Base-by-base conservation (phyloP, 305 asterid genomes). In the Solanum hybrid region DNA sequence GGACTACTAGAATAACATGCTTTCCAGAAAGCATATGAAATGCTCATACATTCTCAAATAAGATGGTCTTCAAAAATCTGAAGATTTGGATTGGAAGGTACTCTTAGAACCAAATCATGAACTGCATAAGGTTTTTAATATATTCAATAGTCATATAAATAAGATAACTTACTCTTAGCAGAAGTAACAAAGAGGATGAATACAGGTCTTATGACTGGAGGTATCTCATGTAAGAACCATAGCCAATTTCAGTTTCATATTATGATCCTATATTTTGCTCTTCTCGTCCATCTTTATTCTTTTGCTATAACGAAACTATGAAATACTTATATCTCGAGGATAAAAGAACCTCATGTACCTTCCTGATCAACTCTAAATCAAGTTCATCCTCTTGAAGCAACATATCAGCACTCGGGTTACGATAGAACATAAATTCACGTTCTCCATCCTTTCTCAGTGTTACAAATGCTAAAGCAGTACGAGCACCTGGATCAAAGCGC, bases 341-440 rank as follows among this genome's bases (percentile, higher is more conserved):
- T 88, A 60, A n/a, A 90, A 81, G 45, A 56, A 27, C 51, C 26
- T 37, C 64, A 35, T 60, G 60, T 96, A 97, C 99, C 99, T 96
- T 95, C 93, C 90, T 94, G 90, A 96, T 95, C 90, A 97, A 89
- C 72, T 94, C 97, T 19, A 96, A 89, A 93, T 96, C 98, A 86
- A 98, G 99, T 91, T 98, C 99, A n/a, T 91, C 86, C 89, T 93
- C 98, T 88, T 92, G 89, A 86, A 98, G 96, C 90, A 98, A 92
- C 99, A 98, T 98, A 91, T 98, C 99, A 60, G 99, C 99, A 91
- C 99, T 98, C 38, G 99, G 99, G 89, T 98, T 98, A 88, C 99
- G 98, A 37, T 96, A 98, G 89, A 98, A 98, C 98, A 98, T 98
- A 95, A 98, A 96, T 87, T 98, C 99, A 2, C 99, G 97, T 85